Conservation (phyloP, 2,329 filamentous ascomycete genomes). For the Cytospora piceae region DNA sequence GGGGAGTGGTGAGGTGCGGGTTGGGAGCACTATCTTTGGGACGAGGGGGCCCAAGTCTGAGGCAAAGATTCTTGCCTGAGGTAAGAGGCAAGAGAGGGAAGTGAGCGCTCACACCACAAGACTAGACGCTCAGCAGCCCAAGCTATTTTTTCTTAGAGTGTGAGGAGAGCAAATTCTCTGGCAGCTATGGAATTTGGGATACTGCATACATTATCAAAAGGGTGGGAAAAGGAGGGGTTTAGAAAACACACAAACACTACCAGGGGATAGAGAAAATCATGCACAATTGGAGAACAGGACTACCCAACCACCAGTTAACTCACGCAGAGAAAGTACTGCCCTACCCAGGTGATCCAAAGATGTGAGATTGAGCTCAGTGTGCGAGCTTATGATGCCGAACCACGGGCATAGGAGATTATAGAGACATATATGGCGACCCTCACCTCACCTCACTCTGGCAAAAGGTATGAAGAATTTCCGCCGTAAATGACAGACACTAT, state of each 20-base stretch:
- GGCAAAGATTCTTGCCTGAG: constrained; percentile 65
- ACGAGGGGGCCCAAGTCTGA: constrained; percentile 77
- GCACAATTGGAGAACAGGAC: no score
- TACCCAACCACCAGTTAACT: no score
- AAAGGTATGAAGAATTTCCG: not conserved
- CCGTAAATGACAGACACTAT: constrained; percentile 11
- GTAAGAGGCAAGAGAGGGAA: not conserved
- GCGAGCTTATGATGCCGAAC: no score
- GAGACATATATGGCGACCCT: not conserved
- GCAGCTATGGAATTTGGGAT: no score
- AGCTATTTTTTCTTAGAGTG: not conserved
- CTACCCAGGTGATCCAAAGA: no score
- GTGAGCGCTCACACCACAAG: not conserved
- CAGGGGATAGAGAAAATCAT: no score
- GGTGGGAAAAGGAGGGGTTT: no score
- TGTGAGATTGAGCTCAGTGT: no score
- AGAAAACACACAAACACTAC: no score
- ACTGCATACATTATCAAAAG: no score
- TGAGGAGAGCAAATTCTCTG: no score
- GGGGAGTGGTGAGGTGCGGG: constrained; percentile 86
- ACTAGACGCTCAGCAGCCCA: not conserved
- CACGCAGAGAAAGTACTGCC: no score
- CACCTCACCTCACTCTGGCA: not conserved
- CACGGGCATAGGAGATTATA: not conserved
- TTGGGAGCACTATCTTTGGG: constrained; percentile 95